Base-by-base conservation (phyloP, 495 filamentous ascomycete genomes). In the Amniculicola lignicola region DNA sequence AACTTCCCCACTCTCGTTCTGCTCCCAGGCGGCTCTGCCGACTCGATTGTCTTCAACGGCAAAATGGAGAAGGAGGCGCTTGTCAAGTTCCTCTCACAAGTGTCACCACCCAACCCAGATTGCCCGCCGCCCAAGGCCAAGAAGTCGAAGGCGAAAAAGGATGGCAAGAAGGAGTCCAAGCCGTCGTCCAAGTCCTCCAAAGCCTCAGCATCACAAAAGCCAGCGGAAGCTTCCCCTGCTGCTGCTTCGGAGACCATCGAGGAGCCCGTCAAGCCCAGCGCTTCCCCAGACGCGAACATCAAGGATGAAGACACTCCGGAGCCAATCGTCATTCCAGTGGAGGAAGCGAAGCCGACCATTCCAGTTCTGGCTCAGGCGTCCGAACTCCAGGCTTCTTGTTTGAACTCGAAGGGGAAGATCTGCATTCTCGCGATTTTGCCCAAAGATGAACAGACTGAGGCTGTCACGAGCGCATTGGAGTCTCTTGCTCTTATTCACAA, bases 61-160 rank as follows among this genome's bases (percentile, higher is more conserved):
- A 86, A 94, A 64, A 75, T 95, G 66, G 90, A 89, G 72, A 96
- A 95, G 71, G 79, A 85, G 18, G 77, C 81, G 28, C 85, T 98
- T 67, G 77, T 89, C 38, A 76, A 83, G 38, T 98, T 96, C 75
- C 77, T 98, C 24, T 84, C 85, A 39, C 87, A 93, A 68, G 81
- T 80, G 28, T 85, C 85, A 0, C 57, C 79, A 29, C 86, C 89
- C 2, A 88, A 91, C 69, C 81, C 84, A 18, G 87, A 92, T 63
- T 76, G 85, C 3, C 79, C 82, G 6, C 75, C 83, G 2, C 66
- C 74, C 16, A 64, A 65, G 52, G 67, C 74, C 16, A 67, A 67
- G 53, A 67, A 70, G 29, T 68, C 69, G 24, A 41, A 64, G 18
- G 72, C 69, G 47, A 77, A 77, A 23, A 80, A 82, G 67, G 71